These are phyloP conservation scores for Sisymbrium altissimum DNA, from an alignment of 345 rosid genomes.

Conservation along the genomic window DNA sequence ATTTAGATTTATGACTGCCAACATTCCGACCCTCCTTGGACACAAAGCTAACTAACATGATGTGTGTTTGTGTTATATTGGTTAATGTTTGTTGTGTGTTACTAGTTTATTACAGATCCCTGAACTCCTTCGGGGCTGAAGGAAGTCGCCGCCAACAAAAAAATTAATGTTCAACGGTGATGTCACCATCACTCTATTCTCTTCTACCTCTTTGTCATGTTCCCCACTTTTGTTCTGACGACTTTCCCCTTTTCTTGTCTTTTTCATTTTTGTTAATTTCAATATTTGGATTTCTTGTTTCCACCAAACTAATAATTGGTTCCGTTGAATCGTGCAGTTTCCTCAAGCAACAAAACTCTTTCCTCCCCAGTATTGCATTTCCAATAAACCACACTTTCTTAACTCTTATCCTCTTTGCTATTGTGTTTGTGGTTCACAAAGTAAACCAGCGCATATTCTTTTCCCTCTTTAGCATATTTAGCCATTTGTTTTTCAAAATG, in stretches of 20 bases:
- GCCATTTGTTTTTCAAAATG: constrained; percentile 8
- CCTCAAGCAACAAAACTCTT: constrained; percentile 27
- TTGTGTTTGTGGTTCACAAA: constrained; percentile 18
- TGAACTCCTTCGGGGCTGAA: constrained; percentile 20
- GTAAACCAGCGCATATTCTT: constrained; percentile 20
- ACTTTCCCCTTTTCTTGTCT: constrained; percentile 7
- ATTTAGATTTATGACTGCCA: not conserved
- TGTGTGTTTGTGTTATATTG: not conserved
- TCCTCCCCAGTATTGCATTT: not conserved
- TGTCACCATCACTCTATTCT: constrained; percentile 27
- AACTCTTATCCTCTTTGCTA: constrained; percentile 21
- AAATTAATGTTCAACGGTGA: constrained; percentile 20
- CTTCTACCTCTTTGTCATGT: constrained; percentile 25
- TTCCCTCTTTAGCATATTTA: not conserved
- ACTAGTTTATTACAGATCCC: constrained; percentile 10
- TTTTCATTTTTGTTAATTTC: constrained; percentile 1
- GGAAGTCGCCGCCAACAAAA: constrained; percentile 18
- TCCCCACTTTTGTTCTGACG: constrained; percentile 34
- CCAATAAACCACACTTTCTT: constrained; percentile 3
- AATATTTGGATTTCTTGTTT: constrained; percentile 8
- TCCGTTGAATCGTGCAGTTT: constrained; percentile 17
- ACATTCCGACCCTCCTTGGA: not conserved
- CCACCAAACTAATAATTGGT: constrained; percentile 27
- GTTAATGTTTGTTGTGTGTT: constrained; percentile 11
- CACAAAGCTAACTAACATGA: constrained; percentile 14